Base-by-base conservation (phyloP, 148 eudicot species). In the Silene uniflora region DNA sequence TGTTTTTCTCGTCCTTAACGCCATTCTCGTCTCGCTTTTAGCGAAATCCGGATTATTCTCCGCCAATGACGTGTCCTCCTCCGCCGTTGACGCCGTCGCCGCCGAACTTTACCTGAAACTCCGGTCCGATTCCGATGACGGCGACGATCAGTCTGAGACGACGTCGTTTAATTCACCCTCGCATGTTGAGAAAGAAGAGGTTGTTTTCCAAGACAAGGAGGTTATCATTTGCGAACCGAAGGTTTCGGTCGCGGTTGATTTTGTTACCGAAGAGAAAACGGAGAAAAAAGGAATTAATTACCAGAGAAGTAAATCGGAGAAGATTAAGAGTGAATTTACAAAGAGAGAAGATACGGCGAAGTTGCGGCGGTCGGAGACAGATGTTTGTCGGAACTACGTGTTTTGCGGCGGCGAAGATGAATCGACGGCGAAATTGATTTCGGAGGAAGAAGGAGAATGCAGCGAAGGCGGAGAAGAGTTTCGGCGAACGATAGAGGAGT, bases 381-480 rank as follows among this genome's bases (percentile, higher is more conserved):
- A 86, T 55, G 62, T 75, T 60, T 52, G 75, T 81, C 67, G 81
- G 86, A 81, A 70, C 80, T 62, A 63, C 10, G 65, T 27, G 7
- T 32, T 52, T 59, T 84, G 74, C 69, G 86, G 68, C 42, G 85
- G 76, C 69, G 85, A 65, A 23, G 71, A 13, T 16, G 69, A 76
- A 60, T 39, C 75, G 69, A 73, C 58, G 74, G 87, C 64, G 63
- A 59, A 23, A 12, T 7, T 18, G 47, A 16, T 19, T 12, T 75
- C 65, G 73, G 88, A 71, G 61, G 65, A 84, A 12, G 70, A 90
- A 87, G 32, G 91, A 86, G 35, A 32, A 32, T 1, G 35, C 7
- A 80, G 82, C 4, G 61, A 87, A 87, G 91, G 92, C 63, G 88
- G 77, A 63, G 95, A 93, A 49, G 98, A 91, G 73, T 93, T 93